Base-by-base conservation (phyloP, 2,329 filamentous ascomycete species). In the Emmonsiellopsis sp. region DNA sequence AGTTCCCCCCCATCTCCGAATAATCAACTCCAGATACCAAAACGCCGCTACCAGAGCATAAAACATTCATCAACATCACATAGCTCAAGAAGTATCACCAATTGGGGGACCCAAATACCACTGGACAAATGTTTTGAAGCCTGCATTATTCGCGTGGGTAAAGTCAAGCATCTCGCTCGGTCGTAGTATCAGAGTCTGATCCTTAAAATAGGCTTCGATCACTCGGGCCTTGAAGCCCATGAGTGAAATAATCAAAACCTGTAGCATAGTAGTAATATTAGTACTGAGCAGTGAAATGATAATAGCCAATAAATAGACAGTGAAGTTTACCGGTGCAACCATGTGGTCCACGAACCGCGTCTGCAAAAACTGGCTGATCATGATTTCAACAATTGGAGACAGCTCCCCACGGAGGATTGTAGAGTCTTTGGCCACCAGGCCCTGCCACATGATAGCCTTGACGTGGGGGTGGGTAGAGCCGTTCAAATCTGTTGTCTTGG, bases 221-320 rank as follows among this genome's bases (percentile, higher is more conserved):
- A 54, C 50, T 47, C 59, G 57, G n/a, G 46, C 52, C 11, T 60
- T 42, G 3, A 53, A 11, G 9, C 57, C 58, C 55, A 59, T 58
- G 37, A 60, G 53, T 2, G 59, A 61, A 35, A 61, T 49, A n/a
- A 60, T 35, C n/a, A 60, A 38, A 7, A 61, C 55, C 53, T 60
- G 47, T 42, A 32, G 6, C n/a, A 42, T 16, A 42, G 40, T 42
- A 42, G n/a, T n/a, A n/a, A 16, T 9, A 42, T 42, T 42, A 42
- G 40, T 16, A 16, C 40, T 42, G 40, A 42, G n/a, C n/a, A 42
- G 40, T 16, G 40, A 42, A 42, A 42, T 42, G 11, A n/a, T 42
- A 42, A 42, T 42, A 42, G 20, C 40, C 20, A 31, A n/a, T n/a
- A n/a, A n/a, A n/a, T n/a, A n/a, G n/a, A n/a, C n/a, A n/a, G 13